These are phyloP conservation scores for Cucurbita pepo DNA, from an alignment of 306 rosid species.

Conservation along the genomic window DNA sequence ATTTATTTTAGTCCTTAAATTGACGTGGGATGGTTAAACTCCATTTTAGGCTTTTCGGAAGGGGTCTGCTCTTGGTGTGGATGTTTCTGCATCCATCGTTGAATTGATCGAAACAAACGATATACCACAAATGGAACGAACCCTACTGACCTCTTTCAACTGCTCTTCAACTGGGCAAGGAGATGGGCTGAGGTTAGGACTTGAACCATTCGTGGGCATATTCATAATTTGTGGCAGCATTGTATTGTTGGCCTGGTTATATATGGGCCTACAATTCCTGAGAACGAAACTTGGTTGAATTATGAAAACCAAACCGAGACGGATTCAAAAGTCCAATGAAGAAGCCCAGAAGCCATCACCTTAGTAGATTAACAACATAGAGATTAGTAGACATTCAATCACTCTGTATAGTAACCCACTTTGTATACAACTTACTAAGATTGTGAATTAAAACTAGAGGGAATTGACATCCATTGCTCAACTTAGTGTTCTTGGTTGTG, in stretches of 20 bases:
- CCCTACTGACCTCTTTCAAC: conserved; percentile 16
- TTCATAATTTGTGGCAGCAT: conserved; percentile 17
- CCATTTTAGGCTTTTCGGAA: conserved; percentile 19
- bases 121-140: conserved; percentile 12
- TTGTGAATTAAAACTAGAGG: no score
- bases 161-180: conserved; percentile 11
- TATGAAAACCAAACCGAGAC: no score
- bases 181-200: background rate
- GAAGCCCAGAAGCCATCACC: no score
- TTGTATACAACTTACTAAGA: no score
- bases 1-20: background rate
- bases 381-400: no score
- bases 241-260: conserved; percentile 7
- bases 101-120: conserved; percentile 15
- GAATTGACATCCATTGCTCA: no score
- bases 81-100: conserved; percentile 18
- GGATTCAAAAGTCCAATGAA: no score
- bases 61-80: conserved; percentile 15
- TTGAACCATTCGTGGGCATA: conserved; percentile 24
- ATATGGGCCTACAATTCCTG: background rate
- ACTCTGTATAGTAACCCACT: no score
- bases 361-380: no score
- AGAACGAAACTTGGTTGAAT: background rate
- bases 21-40: background rate
- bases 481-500: no score